Percentiles rank a stretch among this genome's conserved stretches.
phyloP scores from a whole-genome alignment of 139 green algal genomes.

The Pycnococcus provasolii region DNA sequence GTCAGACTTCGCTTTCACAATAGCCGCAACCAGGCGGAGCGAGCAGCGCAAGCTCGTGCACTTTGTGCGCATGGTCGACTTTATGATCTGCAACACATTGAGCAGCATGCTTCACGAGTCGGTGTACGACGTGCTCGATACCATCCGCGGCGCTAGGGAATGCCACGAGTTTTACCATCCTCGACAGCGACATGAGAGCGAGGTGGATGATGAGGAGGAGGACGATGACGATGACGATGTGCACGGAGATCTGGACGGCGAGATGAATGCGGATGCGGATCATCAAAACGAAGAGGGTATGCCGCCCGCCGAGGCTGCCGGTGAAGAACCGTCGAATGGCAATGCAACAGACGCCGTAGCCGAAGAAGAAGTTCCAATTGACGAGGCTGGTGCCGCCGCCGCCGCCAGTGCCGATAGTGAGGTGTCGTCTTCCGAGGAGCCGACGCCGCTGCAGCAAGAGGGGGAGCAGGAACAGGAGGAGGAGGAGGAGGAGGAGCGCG shows the following conservation, averaged over 20 bases:
- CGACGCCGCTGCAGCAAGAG: no score
- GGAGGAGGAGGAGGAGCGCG: no score
- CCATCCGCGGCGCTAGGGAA: neutral
- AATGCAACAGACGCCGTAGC: no score
- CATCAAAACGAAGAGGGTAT: no score
- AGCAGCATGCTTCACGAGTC: slow-evolving; percentile 30
- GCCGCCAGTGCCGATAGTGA: no score
- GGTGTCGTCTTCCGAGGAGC: no score
- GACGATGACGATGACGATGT: slow-evolving; percentile 4
- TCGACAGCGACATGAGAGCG: neutral
- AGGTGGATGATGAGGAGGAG: neutral
- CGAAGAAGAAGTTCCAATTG: no score
- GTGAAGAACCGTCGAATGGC: no score
- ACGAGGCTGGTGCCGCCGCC: no score
- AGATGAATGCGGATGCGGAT: neutral
- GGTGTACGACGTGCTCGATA: slow-evolving; percentile 30
- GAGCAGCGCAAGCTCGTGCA: slow-evolving; percentile 25
- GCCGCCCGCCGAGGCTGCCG: no score
- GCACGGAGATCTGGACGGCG: neutral
- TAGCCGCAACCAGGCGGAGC: slow-evolving; percentile 19
- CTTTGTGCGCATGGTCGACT: slow-evolving; percentile 31
- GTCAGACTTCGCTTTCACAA: slow-evolving; percentile 25
- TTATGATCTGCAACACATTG: slow-evolving; percentile 31
- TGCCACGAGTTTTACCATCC: neutral
- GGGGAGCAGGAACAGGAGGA: no score